Percentiles rank a stretch among this genome's conserved stretches.
Evolutionary conservation across 495 filamentous ascomycete genomes (phyloP).

Genomic region (Penicillium daleae): DNA sequence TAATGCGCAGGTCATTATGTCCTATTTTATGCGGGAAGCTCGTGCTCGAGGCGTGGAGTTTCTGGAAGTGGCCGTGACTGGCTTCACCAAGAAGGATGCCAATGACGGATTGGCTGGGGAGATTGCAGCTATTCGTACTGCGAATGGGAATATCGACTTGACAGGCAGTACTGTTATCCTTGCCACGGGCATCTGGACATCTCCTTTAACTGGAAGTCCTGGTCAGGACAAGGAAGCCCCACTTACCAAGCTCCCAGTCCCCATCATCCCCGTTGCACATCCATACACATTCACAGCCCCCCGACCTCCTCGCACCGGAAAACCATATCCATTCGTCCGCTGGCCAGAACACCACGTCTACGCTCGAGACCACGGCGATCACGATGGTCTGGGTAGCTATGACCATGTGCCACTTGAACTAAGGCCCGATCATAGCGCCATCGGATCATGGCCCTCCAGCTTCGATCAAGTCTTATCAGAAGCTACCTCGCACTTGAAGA

Average conservation of each 20-base stretch:
- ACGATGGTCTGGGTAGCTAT: constrained; percentile 39
- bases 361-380: constrained; percentile 38
- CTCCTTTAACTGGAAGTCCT: constrained; percentile 21
- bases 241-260: constrained; percentile 27
- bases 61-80: constrained; percentile 28
- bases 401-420: constrained; percentile 32
- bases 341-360: constrained; percentile 45
- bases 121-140: constrained; percentile 21
- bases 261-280: constrained; percentile 40
- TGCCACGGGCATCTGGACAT: constrained; percentile 40
- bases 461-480: constrained; percentile 35
- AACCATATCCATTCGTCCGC: constrained; percentile 32
- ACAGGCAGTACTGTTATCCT: constrained; percentile 30
- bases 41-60: constrained; percentile 28
- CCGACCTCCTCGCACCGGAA: constrained; percentile 18
- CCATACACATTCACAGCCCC: constrained; percentile 37
- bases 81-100: constrained; percentile 4
- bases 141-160: constrained; percentile 26
- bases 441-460: constrained; percentile 31
- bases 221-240: constrained; percentile 5
- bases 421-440: constrained; percentile 26
- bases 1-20: constrained; percentile 29
- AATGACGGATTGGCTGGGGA: neutral
- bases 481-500: constrained; percentile 23
- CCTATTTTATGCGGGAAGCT: constrained; percentile 41